phyloP scores from a whole-genome alignment of 306 rosid genomes.

The Corylus avellana region DNA sequence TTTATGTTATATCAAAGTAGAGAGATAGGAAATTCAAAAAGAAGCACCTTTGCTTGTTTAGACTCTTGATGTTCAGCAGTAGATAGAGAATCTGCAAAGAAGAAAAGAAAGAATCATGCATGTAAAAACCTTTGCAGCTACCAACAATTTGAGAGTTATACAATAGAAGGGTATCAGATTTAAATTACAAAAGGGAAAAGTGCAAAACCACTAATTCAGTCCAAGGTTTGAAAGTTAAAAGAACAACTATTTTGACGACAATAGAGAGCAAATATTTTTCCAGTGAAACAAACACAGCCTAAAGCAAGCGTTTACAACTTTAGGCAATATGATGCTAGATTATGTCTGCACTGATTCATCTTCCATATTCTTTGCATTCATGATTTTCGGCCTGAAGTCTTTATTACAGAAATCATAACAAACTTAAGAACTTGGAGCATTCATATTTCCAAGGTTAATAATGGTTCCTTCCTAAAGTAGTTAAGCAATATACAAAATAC shows the following conservation, averaged over 20 bases:
- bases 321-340: background rate
- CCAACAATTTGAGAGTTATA: background rate
- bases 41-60: slow-evolving; percentile 27
- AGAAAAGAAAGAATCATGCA: background rate
- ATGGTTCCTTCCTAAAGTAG: background rate
- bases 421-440: background rate
- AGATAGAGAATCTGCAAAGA: slow-evolving; percentile 30
- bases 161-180: background rate
- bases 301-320: background rate
- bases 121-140: background rate
- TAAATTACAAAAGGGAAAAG: background rate
- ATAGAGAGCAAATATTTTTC: background rate
- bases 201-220: background rate
- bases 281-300: background rate
- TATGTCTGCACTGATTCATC: background rate
- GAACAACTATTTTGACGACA: no score
- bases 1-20: background rate
- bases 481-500: background rate
- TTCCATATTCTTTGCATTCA: background rate
- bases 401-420: background rate
- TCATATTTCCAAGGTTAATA: background rate
- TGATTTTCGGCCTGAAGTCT: background rate
- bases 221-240: background rate
- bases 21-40: background rate
- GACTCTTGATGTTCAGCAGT: slow-evolving; percentile 6